Evolutionary conservation across 176 grass and related monocot species (phyloP), one percentile per base, ranked within the genome.

Genomic region (Oryza nivara): DNA sequence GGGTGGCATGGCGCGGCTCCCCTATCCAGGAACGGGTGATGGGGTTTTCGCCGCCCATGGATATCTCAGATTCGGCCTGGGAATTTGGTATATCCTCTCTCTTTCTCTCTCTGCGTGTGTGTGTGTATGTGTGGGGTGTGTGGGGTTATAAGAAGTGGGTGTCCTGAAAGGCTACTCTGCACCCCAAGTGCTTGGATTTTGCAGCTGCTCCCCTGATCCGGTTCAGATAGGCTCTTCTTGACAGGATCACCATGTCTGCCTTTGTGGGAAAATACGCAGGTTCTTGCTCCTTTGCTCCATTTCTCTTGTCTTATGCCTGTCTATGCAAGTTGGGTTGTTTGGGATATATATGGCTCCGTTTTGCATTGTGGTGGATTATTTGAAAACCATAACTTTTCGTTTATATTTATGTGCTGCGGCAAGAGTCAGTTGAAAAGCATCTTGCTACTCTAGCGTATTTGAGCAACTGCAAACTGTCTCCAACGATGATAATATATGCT

Each of bases 221-320:
- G 15, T 73, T 69, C 78, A 56, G 47, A 49, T 58, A 58, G 48
- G 6, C 54, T 58, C 54, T 36, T 40, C 78, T 23, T 67, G n/a
- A 73, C 54, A 70, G n/a, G 52, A 75, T 23, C 89, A 80, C 58
- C 80, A 98, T 95, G 96, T 98, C 96, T 84, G 92, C 96, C 85
- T 98, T 98, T 65, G 84, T 90, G 68, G 96, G 96, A 69, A 98
- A 95, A 88, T 95, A 95, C 87, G 65, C 96, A 93, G 96, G 96
- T 98, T 85, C 36, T 47, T 84, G 36, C 70, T 49, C 23, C 78
- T 3, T n/a, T 17, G 40, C 64, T 19, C 0, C 28, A 5, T 71
- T 0, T 19, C 20, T 46, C 28, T 20, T 38, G 36, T 72, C 73
- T 63, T 19, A 61, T 61, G 9, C 16, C 15, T 7, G 40, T 41